phyloP scores from a whole-genome alignment of 345 rosid species.

The Eucalyptus erythrocorys region DNA sequence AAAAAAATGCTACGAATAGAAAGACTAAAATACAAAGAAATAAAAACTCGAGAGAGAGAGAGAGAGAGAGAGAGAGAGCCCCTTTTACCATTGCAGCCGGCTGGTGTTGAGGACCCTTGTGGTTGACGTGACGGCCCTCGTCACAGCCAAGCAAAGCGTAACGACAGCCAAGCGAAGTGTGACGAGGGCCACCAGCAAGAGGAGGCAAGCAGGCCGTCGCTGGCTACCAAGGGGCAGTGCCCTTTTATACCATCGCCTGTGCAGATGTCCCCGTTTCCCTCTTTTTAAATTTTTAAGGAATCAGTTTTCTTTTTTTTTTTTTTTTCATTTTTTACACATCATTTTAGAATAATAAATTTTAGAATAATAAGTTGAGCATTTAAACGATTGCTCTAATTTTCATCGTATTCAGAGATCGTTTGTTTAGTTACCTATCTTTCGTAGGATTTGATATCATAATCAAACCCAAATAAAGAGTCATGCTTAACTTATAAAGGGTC shows the following conservation, averaged over 20 bases:
- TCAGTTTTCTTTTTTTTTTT: too few species aligned
- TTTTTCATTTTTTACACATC: fast-evolving
- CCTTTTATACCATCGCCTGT: neutral
- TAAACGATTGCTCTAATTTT: neutral
- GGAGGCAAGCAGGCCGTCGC: neutral
- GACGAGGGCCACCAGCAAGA: neutral
- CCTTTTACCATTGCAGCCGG: fast-evolving
- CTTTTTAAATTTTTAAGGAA: neutral
- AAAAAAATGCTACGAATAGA: neutral
- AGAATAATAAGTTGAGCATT: neutral
- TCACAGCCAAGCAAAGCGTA: too few species aligned
- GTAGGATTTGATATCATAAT: neutral
- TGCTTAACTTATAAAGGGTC: neutral
- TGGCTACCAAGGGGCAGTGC: fast-evolving
- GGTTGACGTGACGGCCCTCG: neutral
- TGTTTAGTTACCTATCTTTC: neutral
- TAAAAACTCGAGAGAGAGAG: too few species aligned
- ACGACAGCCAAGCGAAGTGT: too few species aligned
- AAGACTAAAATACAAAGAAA: too few species aligned
- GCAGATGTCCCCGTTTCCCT: fast-evolving
- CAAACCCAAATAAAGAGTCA: neutral
- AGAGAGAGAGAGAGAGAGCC: neutral
- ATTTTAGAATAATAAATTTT: neutral
- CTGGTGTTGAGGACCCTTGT: neutral
- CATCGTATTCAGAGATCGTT: neutral